These are phyloP conservation scores for Phaeosphaeria sp. DNA, from an alignment of 2,329 filamentous ascomycete species.

Conservation along the genomic window DNA sequence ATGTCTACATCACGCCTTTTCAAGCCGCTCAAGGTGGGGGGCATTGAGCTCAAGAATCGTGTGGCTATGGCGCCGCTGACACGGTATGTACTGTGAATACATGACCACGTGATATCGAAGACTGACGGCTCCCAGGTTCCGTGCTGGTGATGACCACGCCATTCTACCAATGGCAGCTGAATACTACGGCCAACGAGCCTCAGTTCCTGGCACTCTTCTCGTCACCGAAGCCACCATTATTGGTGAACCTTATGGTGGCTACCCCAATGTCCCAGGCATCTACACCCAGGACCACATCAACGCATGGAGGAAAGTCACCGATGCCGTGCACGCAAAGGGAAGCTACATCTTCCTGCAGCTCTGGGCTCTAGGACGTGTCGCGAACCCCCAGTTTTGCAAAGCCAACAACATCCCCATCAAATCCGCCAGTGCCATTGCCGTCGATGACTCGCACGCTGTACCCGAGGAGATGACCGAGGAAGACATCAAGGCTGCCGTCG, in stretches of 20 bases:
- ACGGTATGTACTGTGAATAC: neutral
- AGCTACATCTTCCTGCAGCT: slow-evolving; percentile 68
- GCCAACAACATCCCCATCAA: slow-evolving; percentile 44
- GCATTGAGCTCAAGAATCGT: slow-evolving; percentile 41
- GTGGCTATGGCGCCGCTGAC: slow-evolving; percentile 47
- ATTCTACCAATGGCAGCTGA: slow-evolving; percentile 52
- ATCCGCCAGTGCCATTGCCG: slow-evolving; percentile 40
- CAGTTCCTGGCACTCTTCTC: slow-evolving; percentile 61
- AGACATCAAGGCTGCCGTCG: slow-evolving; percentile 48
- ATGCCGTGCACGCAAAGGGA: slow-evolving; percentile 68
- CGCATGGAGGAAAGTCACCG: slow-evolving; percentile 66
- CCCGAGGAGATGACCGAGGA: slow-evolving; percentile 48
- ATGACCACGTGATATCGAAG: neutral
- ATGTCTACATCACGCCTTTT: slow-evolving; percentile 42
- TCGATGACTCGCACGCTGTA: slow-evolving; percentile 51
- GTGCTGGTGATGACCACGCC: slow-evolving; percentile 56
- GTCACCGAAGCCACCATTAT: slow-evolving; percentile 65
- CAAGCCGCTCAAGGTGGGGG: slow-evolving; percentile 44
- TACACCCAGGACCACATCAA: slow-evolving; percentile 56
- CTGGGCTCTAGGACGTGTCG: slow-evolving; percentile 66
- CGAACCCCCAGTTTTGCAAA: slow-evolving; percentile 46
- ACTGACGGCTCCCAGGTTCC: slow-evolving; percentile 38
- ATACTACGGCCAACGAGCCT: slow-evolving; percentile 63
- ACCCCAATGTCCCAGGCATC: slow-evolving; percentile 63
- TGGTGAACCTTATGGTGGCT: slow-evolving; percentile 55